phyloP scores from a whole-genome alignment of 75 land plant genomes.

The Sequoia sempervirens region DNA sequence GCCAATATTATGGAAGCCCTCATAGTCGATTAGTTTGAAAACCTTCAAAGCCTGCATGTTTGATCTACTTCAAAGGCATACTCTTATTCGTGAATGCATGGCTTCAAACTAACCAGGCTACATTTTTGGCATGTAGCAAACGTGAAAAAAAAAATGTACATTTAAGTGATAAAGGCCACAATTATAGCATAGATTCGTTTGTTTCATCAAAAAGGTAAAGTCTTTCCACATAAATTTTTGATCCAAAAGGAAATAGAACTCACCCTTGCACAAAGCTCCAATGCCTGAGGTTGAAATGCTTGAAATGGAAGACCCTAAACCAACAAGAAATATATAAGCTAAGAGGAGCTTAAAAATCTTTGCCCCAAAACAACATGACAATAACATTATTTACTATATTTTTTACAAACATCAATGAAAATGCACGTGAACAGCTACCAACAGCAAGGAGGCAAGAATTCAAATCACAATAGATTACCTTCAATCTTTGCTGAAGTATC shows the following conservation, averaged over 20 bases:
- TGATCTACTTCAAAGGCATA: no score
- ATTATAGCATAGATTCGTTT: not conserved
- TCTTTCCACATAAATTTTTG: not conserved
- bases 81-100: no score
- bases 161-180: not conserved
- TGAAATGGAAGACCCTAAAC: constrained; percentile 43
- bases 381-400: not conserved
- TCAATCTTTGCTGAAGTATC: constrained; percentile 68
- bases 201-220: not conserved
- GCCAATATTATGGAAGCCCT: no score
- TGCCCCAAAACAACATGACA: not conserved
- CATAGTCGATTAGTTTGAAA: no score
- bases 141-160: not conserved
- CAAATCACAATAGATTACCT: constrained; percentile 35
- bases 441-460: not conserved
- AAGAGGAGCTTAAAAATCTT: not conserved
- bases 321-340: not conserved
- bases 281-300: constrained; percentile 75
- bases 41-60: no score
- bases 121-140: not conserved
- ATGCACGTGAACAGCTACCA: not conserved
- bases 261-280: constrained; percentile 98
- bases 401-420: not conserved
- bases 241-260: constrained; percentile 18
- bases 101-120: not conserved